Conservation (phyloP, 2,329 filamentous ascomycete genomes). For the Achaetomium macrosporum region DNA sequence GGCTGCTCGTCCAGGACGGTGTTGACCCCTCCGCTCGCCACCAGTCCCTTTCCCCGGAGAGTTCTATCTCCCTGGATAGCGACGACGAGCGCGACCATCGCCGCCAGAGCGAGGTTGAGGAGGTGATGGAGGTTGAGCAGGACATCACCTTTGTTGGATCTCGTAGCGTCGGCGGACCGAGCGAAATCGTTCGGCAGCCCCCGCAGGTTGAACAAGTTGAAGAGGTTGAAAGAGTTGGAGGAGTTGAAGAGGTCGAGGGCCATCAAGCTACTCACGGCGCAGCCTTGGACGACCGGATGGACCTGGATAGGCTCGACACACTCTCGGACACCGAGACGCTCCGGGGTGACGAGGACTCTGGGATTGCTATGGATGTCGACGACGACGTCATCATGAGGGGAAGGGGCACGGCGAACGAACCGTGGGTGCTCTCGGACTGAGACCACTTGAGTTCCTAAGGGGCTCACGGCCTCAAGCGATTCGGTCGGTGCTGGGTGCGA, state of each 20-base stretch:
- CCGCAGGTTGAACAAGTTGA: background rate
- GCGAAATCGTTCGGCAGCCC: background rate
- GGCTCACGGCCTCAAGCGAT: no score
- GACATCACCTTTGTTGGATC: background rate
- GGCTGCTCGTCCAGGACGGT: constrained; percentile 41
- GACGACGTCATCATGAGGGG: background rate
- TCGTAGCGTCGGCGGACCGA: background rate
- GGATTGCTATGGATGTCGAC: background rate
- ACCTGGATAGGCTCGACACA: background rate
- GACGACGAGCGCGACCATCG: background rate
- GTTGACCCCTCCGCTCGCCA: constrained; percentile 16
- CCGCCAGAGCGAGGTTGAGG: background rate
- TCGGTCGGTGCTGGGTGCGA: no score
- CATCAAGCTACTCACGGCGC: background rate
- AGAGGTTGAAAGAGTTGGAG: background rate
- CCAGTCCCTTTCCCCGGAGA: background rate
- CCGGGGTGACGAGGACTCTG: background rate
- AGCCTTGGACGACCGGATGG: background rate
- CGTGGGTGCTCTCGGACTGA: background rate
- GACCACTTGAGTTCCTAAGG: background rate
- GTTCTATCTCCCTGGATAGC: background rate
- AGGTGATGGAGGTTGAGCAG: background rate
- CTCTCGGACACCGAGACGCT: constrained; percentile 9
- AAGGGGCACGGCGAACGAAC: background rate
- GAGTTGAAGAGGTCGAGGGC: background rate